These are phyloP conservation scores for Podospora didyma DNA, from an alignment of 495 filamentous ascomycete species.

Conservation along the genomic window DNA sequence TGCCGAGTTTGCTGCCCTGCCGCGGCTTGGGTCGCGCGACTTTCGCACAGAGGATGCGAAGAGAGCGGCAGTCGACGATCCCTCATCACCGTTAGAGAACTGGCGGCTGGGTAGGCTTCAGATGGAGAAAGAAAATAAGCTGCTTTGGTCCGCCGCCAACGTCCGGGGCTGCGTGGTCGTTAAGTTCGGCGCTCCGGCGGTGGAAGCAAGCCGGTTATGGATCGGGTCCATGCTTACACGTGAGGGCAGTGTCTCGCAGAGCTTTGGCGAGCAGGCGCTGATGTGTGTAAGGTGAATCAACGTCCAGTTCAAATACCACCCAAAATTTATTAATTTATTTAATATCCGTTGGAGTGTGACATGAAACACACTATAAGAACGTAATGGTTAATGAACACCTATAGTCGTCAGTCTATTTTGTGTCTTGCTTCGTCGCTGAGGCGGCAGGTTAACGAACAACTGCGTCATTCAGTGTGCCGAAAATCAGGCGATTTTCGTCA, in stretches of 20 bases:
- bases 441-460: too few species aligned
- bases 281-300: conserved; percentile 45
- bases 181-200: conserved; percentile 64
- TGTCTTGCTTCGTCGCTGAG: background rate
- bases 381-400: background rate
- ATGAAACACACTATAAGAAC: too few species aligned
- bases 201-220: conserved; percentile 49
- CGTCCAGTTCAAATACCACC: too few species aligned
- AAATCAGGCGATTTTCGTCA: too few species aligned
- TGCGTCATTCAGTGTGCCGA: too few species aligned
- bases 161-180: conserved; percentile 83
- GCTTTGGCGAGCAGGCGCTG: conserved; percentile 49
- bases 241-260: conserved; percentile 43
- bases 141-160: conserved; percentile 83
- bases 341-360: too few species aligned
- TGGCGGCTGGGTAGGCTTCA: conserved; percentile 42
- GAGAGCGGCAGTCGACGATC: conserved; percentile 17
- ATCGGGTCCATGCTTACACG: conserved; percentile 48
- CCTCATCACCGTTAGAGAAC: conserved; percentile 33
- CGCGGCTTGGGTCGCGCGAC: conserved; percentile 79
- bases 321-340: too few species aligned
- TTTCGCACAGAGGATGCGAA: conserved; percentile 55
- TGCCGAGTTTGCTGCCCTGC: conserved; percentile 67
- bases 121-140: conserved; percentile 52
- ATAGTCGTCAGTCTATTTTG: too few species aligned